Evolutionary conservation across 1,284 basidiomycete species (phyloP).

Genomic region (Thelephora terrestris): DNA sequence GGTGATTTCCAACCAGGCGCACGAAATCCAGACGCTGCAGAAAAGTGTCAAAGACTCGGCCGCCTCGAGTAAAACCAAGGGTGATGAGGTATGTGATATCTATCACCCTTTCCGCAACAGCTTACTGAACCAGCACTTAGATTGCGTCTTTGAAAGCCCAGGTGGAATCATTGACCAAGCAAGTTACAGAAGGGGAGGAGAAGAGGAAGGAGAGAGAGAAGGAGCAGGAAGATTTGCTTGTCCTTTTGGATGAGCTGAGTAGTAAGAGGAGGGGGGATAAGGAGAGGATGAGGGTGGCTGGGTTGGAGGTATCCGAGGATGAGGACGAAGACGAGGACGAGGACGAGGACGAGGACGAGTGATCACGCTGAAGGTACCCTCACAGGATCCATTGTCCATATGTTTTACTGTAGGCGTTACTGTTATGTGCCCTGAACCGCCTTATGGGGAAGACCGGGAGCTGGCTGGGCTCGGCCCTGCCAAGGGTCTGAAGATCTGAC

Average conservation of each 20-base stretch:
- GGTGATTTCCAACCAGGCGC: constrained; percentile 69
- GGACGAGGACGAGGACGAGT: constrained; percentile 31
- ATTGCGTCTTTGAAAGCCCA: constrained; percentile 30
- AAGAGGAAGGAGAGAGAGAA: constrained; percentile 78
- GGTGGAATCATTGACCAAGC: constrained; percentile 33
- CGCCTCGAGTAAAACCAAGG: constrained; percentile 1
- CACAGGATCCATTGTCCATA: too few species aligned
- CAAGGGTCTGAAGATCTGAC: too few species aligned
- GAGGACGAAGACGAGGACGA: constrained; percentile 75
- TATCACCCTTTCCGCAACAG: not conserved
- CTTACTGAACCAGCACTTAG: constrained; percentile 5
- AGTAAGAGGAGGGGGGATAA: constrained; percentile 83
- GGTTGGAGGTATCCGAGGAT: constrained; percentile 85
- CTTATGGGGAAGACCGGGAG: too few species aligned
- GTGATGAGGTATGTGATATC: constrained; percentile 18
- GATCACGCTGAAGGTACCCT: not conserved
- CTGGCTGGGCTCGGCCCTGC: too few species aligned
- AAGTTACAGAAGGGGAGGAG: constrained; percentile 47
- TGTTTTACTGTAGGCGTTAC: too few species aligned
- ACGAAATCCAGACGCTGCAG: constrained; percentile 63
- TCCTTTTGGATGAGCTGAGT: constrained; percentile 87
- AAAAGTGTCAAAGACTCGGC: constrained; percentile 35
- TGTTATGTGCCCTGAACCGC: too few species aligned
- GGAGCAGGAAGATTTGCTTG: constrained; percentile 91
- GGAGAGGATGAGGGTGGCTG: constrained; percentile 56